Conservation (phyloP, 2,329 filamentous ascomycete species). For the Fusarium fracticaudum region DNA sequence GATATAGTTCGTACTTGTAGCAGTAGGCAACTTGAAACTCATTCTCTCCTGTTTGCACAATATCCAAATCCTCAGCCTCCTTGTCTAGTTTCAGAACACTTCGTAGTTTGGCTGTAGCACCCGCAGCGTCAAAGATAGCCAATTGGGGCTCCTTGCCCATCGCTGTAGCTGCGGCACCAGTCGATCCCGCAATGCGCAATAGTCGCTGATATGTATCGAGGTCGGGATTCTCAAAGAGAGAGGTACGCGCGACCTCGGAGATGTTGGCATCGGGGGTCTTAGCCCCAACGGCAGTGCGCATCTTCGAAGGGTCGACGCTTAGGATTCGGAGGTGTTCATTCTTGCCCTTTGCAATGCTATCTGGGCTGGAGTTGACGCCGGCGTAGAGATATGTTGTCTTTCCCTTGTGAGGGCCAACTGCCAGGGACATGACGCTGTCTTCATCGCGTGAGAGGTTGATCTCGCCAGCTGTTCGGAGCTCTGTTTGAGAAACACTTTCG, state of each 20-base stretch:
- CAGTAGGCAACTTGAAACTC: slow-evolving; percentile 81
- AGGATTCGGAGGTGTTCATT: slow-evolving; percentile 89
- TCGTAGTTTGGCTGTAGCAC: slow-evolving; percentile 57
- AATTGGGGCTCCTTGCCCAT: slow-evolving; percentile 80
- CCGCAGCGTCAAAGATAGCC: slow-evolving; percentile 75
- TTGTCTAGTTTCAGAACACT: slow-evolving; percentile 61
- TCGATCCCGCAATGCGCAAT: slow-evolving; percentile 67
- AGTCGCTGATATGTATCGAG: slow-evolving; percentile 68
- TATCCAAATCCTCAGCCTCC: slow-evolving; percentile 76
- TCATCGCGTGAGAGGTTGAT: slow-evolving; percentile 83
- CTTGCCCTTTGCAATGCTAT: slow-evolving; percentile 76
- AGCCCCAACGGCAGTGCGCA: slow-evolving; percentile 44
- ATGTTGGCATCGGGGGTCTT: slow-evolving; percentile 52
- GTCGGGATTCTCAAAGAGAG: slow-evolving; percentile 61
- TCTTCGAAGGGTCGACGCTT: slow-evolving; percentile 60
- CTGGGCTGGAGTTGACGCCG: slow-evolving; percentile 83
- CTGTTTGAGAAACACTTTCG: slow-evolving; percentile 72
- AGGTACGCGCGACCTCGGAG: slow-evolving; percentile 60
- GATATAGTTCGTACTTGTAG: slow-evolving; percentile 77
- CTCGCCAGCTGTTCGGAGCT: slow-evolving; percentile 73
- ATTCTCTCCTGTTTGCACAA: slow-evolving; percentile 67
- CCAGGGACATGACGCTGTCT: slow-evolving; percentile 88
- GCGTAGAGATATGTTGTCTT: slow-evolving; percentile 69
- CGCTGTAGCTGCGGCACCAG: slow-evolving; percentile 83
- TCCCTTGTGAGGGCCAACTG: slow-evolving; percentile 69